phyloP scores from a whole-genome alignment of 192 early-diverging fungal species.

The Mortierella antarctica region DNA sequence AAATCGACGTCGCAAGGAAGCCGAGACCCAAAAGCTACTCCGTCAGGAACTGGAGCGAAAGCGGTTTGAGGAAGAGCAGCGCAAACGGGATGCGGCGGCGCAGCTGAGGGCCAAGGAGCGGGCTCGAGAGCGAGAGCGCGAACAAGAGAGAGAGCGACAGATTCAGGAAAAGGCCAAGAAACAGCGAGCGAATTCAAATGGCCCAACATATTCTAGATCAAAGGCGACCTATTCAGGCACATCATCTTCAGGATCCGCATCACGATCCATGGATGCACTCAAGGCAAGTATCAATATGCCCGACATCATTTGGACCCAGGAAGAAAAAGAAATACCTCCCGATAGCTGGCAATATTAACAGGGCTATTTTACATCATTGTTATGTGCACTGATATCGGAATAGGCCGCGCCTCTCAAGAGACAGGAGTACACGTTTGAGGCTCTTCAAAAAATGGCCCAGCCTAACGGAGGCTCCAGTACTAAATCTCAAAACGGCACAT shows the following conservation, averaged over 20 bases:
- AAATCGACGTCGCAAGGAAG: slow-evolving; percentile 27
- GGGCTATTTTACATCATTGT: no score
- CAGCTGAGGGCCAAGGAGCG: slow-evolving; percentile 43
- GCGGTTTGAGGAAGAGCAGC: slow-evolving; percentile 31
- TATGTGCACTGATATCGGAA: neutral
- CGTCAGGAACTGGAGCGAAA: slow-evolving; percentile 38
- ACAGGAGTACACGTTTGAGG: slow-evolving; percentile 30
- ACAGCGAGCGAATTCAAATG: slow-evolving; percentile 19
- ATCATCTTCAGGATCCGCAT: slow-evolving; percentile 1
- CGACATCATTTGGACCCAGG: neutral
- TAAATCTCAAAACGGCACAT: slow-evolving; percentile 3
- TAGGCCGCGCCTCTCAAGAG: slow-evolving; percentile 20
- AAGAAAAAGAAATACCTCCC: no score
- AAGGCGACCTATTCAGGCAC: slow-evolving; percentile 27
- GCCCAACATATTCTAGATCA: slow-evolving; percentile 36
- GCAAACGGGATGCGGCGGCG: slow-evolving; percentile 26
- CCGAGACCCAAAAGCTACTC: slow-evolving; percentile 28
- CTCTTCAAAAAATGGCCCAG: slow-evolving; percentile 34
- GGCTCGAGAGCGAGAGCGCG: slow-evolving; percentile 29
- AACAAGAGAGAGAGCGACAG: slow-evolving; percentile 34
- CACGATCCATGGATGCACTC: slow-evolving; percentile 3
- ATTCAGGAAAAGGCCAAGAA: slow-evolving; percentile 18
- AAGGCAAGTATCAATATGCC: slow-evolving; percentile 19
- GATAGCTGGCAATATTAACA: no score
- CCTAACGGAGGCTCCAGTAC: slow-evolving; percentile 7